These are phyloP conservation scores for Crataegus laevigata DNA, from an alignment of 306 rosid genomes.

Conservation along the genomic window DNA sequence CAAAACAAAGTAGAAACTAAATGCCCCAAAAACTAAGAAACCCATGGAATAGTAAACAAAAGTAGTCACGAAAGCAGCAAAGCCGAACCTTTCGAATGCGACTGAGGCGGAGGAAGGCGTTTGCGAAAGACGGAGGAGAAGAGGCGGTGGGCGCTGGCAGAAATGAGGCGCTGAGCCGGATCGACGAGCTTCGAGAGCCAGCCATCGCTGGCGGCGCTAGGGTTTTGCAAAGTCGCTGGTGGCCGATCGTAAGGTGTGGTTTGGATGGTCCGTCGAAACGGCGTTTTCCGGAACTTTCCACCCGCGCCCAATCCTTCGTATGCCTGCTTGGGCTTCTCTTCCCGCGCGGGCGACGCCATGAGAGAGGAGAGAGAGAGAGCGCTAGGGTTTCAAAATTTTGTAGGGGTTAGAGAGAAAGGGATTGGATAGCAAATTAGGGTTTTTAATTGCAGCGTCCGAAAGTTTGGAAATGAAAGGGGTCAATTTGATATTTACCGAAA, in stretches of 20 bases:
- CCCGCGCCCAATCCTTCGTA: constrained; percentile 60
- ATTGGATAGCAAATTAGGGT: background rate
- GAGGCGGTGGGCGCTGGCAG: constrained; percentile 51
- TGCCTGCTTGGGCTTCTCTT: constrained; percentile 34
- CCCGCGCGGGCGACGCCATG: constrained; percentile 60
- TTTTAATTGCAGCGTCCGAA: background rate
- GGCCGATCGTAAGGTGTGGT: constrained; percentile 91
- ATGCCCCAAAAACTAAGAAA: background rate
- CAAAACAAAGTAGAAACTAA: too few relatives aligned
- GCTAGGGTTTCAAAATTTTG: constrained; percentile 20
- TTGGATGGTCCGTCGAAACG: constrained; percentile 37
- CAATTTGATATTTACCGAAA: background rate
- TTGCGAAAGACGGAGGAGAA: constrained; percentile 71
- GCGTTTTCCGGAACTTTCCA: constrained; percentile 79
- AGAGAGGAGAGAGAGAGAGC: constrained; percentile 7
- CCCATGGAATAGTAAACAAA: background rate
- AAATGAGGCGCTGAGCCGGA: constrained; percentile 82
- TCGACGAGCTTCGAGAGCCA: constrained; percentile 85
- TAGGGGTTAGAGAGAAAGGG: constrained; percentile 8
- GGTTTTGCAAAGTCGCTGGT: constrained; percentile 42
- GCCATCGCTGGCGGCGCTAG: constrained; percentile 31
- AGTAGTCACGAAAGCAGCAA: background rate
- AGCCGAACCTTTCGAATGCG: constrained; percentile 13
- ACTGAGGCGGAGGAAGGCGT: constrained; percentile 63
- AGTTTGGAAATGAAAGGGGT: background rate